phyloP scores from a whole-genome alignment of 2,329 filamentous ascomycete species.

The Colletotrichum spinosum region DNA sequence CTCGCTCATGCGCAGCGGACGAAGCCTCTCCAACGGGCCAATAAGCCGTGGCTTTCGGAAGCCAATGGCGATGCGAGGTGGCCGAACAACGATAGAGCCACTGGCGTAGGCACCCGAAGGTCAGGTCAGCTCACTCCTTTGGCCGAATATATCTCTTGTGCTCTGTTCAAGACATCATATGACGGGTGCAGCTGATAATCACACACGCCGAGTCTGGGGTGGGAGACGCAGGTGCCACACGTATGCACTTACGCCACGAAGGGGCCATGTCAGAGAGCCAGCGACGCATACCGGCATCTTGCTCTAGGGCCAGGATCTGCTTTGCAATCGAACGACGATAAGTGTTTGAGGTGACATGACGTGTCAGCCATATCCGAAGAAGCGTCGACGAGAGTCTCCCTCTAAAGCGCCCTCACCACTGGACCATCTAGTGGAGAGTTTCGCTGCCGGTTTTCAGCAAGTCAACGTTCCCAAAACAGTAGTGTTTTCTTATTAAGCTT shows the following conservation, averaged over 20 bases:
- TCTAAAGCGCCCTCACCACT: no score
- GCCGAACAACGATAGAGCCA: constrained; percentile 11
- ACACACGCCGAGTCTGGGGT: constrained; percentile 3
- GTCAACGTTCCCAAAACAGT: neutral
- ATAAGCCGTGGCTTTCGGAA: constrained; percentile 6
- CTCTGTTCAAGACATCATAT: constrained; percentile 26
- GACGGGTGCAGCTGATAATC: constrained; percentile 27
- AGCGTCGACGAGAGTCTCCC: no score
- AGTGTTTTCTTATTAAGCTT: constrained; percentile 2
- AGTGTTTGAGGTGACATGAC: neutral
- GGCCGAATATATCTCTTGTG: neutral
- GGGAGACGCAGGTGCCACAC: neutral
- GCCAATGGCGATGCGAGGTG: constrained; percentile 15
- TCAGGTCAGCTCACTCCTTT: constrained; percentile 4
- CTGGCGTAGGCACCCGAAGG: constrained; percentile 20
- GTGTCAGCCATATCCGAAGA: constrained; percentile 4
- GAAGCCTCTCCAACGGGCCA: constrained; percentile 20
- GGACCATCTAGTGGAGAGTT: no score
- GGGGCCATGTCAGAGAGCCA: neutral
- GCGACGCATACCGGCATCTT: neutral
- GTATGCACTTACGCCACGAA: constrained; percentile 7
- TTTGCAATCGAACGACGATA: neutral
- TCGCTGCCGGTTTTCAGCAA: neutral
- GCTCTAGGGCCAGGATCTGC: neutral
- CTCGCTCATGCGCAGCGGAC: constrained; percentile 7